Evolutionary conservation across 164 flowering plant species (phyloP), one percentile per base, ranked within the genome.

Genomic region (Vitis cinerea): DNA sequence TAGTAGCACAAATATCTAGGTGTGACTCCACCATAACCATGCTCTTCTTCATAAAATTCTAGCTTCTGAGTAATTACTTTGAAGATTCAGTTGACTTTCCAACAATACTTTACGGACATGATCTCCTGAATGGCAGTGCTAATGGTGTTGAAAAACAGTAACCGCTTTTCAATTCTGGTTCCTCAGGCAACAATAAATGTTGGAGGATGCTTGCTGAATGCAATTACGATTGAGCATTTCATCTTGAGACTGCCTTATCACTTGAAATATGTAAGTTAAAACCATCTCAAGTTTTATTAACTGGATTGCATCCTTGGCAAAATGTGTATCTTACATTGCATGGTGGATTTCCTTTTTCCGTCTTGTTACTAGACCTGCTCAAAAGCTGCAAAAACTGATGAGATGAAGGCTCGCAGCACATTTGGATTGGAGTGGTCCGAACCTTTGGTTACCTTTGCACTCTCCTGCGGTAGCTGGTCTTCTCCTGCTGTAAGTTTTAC

Each of bases 381-480:
- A 13, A 80, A 80, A 76, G 73, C 77, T 19, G 80, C 74, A 44
- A 80, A 75, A 68, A 67, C 66, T 64, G 83, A 80, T n/a, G 82
- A 79, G 59, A 70, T 78, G 69, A 79, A 75, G 70, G 81, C 74
- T 15, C 72, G 79, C 16, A 76, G 74, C 65, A 71, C 53, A 27
- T 79, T 74, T 59, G 84, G 83, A 29, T 71, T 78, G 74, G 84
- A 83, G 55, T 77, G 78, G 83, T 79, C 79, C 50, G 84, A 83
- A 37, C 82, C 86, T 17, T 74, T 79, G 62, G 82, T 81, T 63
- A 83, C 84, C 16, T 83, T 83, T 72, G 82, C 86, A 2, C 82
- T 83, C 51, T 77, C 80, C 44, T 79, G 86, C 55, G 86, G 86
- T 65, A 83, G 86, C 79, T 75, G 82, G 79, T 83, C 86, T 37